Percentiles rank a stretch among this genome's conserved stretches.
phyloP scores from a whole-genome alignment of 1,284 basidiomycete species.

The Ceratobasidium sp. region DNA sequence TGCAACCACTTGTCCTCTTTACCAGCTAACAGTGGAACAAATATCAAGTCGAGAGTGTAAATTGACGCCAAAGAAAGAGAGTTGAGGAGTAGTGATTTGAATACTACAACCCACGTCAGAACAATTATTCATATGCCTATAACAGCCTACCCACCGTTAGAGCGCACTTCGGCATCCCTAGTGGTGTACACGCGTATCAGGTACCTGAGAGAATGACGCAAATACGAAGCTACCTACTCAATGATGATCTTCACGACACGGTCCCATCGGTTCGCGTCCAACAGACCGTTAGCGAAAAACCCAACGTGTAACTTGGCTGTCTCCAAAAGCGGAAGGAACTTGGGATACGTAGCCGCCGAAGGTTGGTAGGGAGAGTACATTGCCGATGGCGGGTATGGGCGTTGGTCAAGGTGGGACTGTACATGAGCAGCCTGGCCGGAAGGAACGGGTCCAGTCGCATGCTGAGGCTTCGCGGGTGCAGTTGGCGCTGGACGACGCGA shows the following conservation, averaged over 20 bases:
- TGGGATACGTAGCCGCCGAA: conserved; percentile 56
- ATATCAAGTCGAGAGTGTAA: conserved; percentile 71
- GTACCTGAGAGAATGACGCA: neutral
- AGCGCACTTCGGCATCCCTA: conserved; percentile 75
- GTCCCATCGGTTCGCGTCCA: conserved; percentile 76
- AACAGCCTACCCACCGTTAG: conserved; percentile 52
- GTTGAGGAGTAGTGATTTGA: conserved; percentile 76
- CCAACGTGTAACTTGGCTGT: conserved; percentile 63
- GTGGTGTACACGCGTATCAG: neutral
- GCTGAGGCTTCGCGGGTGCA: neutral
- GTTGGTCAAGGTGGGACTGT: conserved; percentile 5
- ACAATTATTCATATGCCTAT: neutral
- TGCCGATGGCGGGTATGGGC: neutral
- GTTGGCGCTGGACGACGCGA: conserved; percentile 8
- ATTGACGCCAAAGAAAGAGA: conserved; percentile 70
- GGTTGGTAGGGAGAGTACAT: conserved; percentile 28
- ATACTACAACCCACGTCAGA: conserved; percentile 48
- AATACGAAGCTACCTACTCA: conserved; percentile 49
- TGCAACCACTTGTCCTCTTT: conserved; percentile 62
- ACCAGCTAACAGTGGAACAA: conserved; percentile 72
- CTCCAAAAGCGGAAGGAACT: conserved; percentile 67
- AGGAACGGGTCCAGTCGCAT: neutral
- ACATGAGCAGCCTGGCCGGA: neutral
- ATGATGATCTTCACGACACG: conserved; percentile 61
- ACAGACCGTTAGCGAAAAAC: conserved; percentile 65